phyloP scores from a whole-genome alignment of 768 basidiomycete genomes.

The Tephrocybe sp. region DNA sequence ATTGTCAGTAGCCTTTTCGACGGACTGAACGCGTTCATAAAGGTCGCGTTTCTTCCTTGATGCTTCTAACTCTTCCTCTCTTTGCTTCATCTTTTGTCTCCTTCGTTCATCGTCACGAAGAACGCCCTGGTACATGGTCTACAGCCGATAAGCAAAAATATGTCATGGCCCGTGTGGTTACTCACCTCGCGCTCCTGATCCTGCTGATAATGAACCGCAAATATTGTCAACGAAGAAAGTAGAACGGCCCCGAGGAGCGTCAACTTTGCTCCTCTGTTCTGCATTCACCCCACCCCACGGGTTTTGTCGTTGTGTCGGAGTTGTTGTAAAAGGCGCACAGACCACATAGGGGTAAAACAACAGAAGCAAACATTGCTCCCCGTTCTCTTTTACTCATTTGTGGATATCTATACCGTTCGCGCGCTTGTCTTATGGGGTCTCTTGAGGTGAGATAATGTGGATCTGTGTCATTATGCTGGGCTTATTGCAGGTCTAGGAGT shows the following conservation, averaged over 20 bases:
- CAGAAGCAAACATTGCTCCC: constrained; percentile 31
- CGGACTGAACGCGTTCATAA: constrained; percentile 54
- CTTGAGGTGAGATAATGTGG: constrained; percentile 34
- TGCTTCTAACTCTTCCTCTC: constrained; percentile 58
- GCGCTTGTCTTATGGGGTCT: constrained; percentile 33
- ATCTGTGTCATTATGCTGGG: constrained; percentile 1
- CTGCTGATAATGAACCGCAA: constrained; percentile 89
- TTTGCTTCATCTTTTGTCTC: constrained; percentile 63
- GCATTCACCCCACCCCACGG: constrained; percentile 46
- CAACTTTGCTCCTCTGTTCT: constrained; percentile 62
- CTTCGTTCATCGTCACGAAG: constrained; percentile 84
- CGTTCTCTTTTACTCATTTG: constrained; percentile 14
- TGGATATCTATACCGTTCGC: constrained; percentile 10
- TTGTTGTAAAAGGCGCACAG: constrained; percentile 25
- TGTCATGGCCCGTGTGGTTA: constrained; percentile 3
- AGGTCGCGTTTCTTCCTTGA: constrained; percentile 62
- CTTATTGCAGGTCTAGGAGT: constrained; percentile 51
- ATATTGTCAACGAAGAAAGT: constrained; percentile 70
- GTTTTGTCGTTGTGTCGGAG: constrained; percentile 3
- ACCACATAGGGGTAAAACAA: constrained; percentile 19
- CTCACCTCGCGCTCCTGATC: constrained; percentile 75
- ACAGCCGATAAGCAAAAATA: constrained; percentile 7
- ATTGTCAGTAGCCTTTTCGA: constrained; percentile 21
- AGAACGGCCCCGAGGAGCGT: constrained; percentile 68
- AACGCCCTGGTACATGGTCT: constrained; percentile 94